Base-by-base conservation (phyloP, 2,329 filamentous ascomycete genomes). In the Diaporthe velutina region DNA sequence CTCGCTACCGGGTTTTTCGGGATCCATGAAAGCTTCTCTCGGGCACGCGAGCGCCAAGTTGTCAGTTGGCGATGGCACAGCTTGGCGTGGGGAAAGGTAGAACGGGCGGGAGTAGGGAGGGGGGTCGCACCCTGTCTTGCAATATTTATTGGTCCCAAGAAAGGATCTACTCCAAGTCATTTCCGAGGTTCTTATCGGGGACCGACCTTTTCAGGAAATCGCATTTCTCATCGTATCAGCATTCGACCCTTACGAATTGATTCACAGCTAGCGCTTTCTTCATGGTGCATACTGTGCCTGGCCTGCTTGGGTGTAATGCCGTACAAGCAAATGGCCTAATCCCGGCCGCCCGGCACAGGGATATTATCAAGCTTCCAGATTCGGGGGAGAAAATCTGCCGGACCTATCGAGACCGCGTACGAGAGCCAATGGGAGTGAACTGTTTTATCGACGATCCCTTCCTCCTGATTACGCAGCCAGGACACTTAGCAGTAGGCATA, bases 1-100 rank as follows among this genome's bases (percentile, higher is more conserved):
- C 33, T 68, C 70, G 42, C 7, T 54, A 55, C 67, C 61, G 28
- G 58, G 48, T 38, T 70, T 75, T 15, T 74, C 68, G 5, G 45
- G 40, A 52, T 66, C 71, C 74, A 75, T 73, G 30, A 12, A 17
- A 40, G 30, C 8, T 40, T 30, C n/a, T 25, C 7, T 25, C 19
- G 58, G 42, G 40, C 42, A 42, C 33, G 10, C 30, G 19, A 54
- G 48, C 42, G 55, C 42, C 57, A 52, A 67, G 61, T 38, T 71
- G 22, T 61, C n/a, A 28, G 9, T 42, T 28, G 30, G 42, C 55
- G 48, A 28, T 50, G 30, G 70, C 42, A n/a, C 48, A 38, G 55
- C 33, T 61, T 64, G 70, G 57, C 45, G n/a, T 38, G 64, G 64
- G 30, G 45, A 52, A 19, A 35, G 6, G 13, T 50, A 28, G 33